phyloP scores from a whole-genome alignment of 805 yeast species.

The Nakazawaea sp. region DNA sequence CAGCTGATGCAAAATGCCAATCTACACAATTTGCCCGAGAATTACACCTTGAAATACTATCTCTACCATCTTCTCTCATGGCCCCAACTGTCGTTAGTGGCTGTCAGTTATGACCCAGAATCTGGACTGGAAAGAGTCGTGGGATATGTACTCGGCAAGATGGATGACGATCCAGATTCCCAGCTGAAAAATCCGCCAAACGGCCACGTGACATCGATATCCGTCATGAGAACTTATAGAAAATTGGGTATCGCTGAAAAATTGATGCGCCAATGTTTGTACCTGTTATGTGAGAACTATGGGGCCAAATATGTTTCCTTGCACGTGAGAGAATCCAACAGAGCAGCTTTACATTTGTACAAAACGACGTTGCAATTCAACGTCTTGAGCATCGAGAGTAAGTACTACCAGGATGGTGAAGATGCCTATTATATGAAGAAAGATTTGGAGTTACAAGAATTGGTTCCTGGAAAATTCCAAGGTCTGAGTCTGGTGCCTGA shows the following conservation, averaged over 20 bases:
- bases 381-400: conserved; percentile 72
- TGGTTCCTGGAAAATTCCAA: conserved; percentile 52
- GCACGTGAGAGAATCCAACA: conserved; percentile 89
- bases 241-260: conserved; percentile 93
- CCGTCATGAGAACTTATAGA: conserved; percentile 94
- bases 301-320: conserved; percentile 78
- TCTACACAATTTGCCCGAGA: conserved; percentile 87
- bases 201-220: conserved; percentile 90
- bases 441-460: conserved; percentile 49
- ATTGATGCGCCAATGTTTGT: conserved; percentile 73
- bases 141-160: conserved; percentile 94
- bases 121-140: conserved; percentile 49
- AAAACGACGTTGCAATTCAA: conserved; percentile 79
- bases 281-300: conserved; percentile 75
- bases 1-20: conserved; percentile 97
- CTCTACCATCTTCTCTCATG: conserved; percentile 90
- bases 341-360: conserved; percentile 91
- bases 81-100: conserved; percentile 98
- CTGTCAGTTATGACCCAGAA: conserved; percentile 62
- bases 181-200: conserved; percentile 66
- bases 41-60: conserved; percentile 87
- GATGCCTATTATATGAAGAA: conserved; percentile 96
- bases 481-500: conserved; percentile 30
- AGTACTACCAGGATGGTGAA: conserved; percentile 96
- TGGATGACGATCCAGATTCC: conserved; percentile 89